phyloP scores from a whole-genome alignment of 768 basidiomycete species.

The Leccinum broughii region DNA sequence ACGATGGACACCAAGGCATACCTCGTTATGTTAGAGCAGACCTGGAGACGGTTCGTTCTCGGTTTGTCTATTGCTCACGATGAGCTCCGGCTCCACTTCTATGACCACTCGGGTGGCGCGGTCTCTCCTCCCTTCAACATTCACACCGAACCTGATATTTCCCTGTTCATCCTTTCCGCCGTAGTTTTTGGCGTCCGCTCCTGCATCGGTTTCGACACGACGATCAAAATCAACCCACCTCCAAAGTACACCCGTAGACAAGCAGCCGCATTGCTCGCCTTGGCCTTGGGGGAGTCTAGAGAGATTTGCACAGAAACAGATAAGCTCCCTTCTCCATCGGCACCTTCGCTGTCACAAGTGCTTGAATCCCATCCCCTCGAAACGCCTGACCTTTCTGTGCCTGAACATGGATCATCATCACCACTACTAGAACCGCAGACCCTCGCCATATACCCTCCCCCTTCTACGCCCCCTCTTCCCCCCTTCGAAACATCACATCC shows the following conservation, averaged over 20 bases:
- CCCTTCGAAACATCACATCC: no score
- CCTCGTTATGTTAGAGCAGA: background rate
- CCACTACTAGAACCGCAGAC: no score
- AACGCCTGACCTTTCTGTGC: no score
- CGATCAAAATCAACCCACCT: background rate
- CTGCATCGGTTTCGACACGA: background rate
- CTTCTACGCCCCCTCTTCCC: no score
- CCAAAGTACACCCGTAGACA: background rate
- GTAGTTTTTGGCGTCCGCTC: background rate
- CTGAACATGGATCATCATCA: no score
- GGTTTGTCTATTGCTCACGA: background rate
- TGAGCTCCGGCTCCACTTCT: background rate
- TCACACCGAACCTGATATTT: background rate
- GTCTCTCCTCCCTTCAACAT: background rate
- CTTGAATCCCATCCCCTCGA: no score
- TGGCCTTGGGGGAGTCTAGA: background rate
- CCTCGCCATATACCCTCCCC: no score
- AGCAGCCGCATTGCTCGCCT: background rate
- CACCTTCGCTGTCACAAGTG: no score
- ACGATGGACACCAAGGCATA: background rate
- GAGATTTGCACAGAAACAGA: no score
- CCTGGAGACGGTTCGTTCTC: background rate
- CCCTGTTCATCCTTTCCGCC: background rate
- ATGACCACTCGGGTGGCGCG: background rate
- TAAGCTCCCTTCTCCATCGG: no score